Conservation (phyloP, 495 filamentous ascomycete species). For the Halenospora varia region DNA sequence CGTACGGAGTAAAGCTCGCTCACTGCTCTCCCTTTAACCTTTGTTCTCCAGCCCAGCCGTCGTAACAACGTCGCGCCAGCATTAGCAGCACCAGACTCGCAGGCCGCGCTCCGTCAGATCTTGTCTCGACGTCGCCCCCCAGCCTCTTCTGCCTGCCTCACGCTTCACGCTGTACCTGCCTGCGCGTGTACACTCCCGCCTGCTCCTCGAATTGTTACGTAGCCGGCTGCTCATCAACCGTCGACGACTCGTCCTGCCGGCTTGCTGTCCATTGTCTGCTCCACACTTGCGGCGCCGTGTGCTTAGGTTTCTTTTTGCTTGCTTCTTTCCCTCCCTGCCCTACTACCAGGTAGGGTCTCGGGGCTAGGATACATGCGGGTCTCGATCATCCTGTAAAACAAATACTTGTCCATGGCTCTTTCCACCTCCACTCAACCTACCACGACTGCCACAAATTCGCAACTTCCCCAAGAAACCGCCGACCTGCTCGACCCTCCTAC, state of each 20-base stretch:
- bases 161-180: no score
- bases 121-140: no score
- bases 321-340: background rate
- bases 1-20: no score
- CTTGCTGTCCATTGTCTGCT: no score
- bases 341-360: background rate
- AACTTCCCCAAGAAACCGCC: background rate
- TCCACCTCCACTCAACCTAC: background rate
- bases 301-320: background rate
- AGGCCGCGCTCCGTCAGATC: no score
- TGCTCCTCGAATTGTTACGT: background rate
- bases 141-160: background rate
- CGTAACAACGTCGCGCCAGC: no score
- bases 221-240: background rate
- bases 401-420: background rate
- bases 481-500: no score
- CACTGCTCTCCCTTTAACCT: no score
- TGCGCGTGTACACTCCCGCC: background rate
- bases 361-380: background rate
- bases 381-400: background rate
- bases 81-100: no score
- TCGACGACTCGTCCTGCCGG: background rate
- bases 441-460: background rate
- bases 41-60: no score
- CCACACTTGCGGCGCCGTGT: background rate